Evolutionary conservation across 768 basidiomycete species (phyloP), one percentile per base, ranked within the genome.

Genomic region (Gelatoporia subvermispora): DNA sequence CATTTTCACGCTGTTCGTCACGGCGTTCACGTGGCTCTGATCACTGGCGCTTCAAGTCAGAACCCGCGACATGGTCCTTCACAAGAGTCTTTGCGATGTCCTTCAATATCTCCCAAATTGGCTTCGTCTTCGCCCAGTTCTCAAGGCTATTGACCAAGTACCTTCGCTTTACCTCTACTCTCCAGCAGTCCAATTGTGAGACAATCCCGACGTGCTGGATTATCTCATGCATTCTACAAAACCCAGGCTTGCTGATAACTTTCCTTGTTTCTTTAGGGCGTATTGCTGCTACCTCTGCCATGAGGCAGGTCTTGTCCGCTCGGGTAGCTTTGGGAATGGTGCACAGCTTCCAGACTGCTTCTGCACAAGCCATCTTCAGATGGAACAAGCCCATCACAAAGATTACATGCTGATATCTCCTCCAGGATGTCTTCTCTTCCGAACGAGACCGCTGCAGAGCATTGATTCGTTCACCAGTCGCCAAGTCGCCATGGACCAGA

Each of bases 1-100:
- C 41, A 45, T 76, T 75, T 48, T 71, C 66, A 11, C 54, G 48
- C 16, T 67, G 60, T 31, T 63, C 16, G 50, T 74, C 72, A 5
- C 65, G 50, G 8, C 54, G 47, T 1, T 9, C 22, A 10, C 18
- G 20, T 7, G 44, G 23, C 20, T 48, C 5, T 11, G 28, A 1
- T 20, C 28, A 34, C 17, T 42, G 25, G 0, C 38, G 22, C 21
- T 5, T 51, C 17, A 59, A 46, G 8, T 50, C 48, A 16, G 42
- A n/a, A 1, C 47, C 49, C 1, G 58, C 53, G 3, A 63, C 54
- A 45, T 63, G 58, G 7, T 57, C 24, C 1, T 3, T 28, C 3
- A 39, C 50, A 17, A 51, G 22, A 3, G 20, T n/a, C 3, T 22
- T n/a, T 31, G 57, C 63, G 3, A 69, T 49, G 0, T 52, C 8